Base-by-base conservation (phyloP, 2,329 filamentous ascomycete species). In the Lecanosticta acicola region DNA sequence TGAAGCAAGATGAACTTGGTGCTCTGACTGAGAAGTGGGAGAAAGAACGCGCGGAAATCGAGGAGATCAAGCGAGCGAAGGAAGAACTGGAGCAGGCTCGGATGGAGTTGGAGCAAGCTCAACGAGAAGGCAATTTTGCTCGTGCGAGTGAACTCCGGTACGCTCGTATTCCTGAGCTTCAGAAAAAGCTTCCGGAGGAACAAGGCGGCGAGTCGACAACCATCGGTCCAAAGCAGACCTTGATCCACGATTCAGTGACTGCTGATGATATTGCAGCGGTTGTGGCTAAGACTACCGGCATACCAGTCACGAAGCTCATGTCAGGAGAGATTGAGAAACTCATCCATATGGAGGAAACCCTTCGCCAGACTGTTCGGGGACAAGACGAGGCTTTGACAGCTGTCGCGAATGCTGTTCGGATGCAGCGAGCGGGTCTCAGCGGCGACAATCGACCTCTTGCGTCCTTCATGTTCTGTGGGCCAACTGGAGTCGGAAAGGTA, bases 401-500 rank as follows among this genome's bases (percentile, higher is more conserved):
- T 14, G 91, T 97, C 1, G 85, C 91, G 26, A 86, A 97, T 62
- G 93, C 93, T 0, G 91, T 98, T 7, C 82, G 93, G 16, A 85
- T 96, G 74, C 93, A 97, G 67, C 80, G 93, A 54, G 93, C 93
- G 7, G 93, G 93, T 1, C 74, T 97, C 7, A 94, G 85, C 49
- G 89, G 89, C 26, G 88, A 96, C 60, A 94, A 96, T 66, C 78
- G 89, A 0, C 93, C 93, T 0, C 76, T 95, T 4, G 93, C 91
- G 0, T 94, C 86, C 0, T 96, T 97, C 72, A 96, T 97, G 84
- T 96, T 97, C 78, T 78, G 97, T 3, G 93, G 93, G 0, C 93
- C 93, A 3, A 97, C 93, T 0, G 93, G 93, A 62, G 91, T 96
- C 14, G 93, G 93, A 46, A 98, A 97, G n/a, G n/a, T n/a, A n/a